Conservation (phyloP, 1,284 basidiomycete genomes). For the Trichosporon sp. region DNA sequence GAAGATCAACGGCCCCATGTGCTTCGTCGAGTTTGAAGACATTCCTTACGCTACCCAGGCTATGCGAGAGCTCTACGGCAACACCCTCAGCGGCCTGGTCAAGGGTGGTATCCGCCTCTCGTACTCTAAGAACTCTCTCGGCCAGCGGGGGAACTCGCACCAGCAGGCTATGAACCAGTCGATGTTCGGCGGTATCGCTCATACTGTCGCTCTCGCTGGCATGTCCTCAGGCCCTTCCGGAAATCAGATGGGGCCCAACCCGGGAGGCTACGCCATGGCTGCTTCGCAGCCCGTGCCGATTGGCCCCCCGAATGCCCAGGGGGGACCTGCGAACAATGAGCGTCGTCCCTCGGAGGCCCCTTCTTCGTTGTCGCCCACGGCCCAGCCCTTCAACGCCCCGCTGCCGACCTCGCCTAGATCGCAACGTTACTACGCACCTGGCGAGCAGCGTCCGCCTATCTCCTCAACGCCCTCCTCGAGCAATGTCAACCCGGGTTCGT, state of each 20-base stretch:
- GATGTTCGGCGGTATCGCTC: conserved; percentile 52
- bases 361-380: conserved; percentile 50
- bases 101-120: conserved; percentile 94
- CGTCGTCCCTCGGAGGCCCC: conserved; percentile 24
- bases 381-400: conserved; percentile 50
- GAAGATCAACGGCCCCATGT: conserved; percentile 96
- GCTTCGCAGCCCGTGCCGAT: conserved; percentile 30
- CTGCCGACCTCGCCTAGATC: conserved; percentile 47
- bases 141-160: conserved; percentile 57
- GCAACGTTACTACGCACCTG: conserved; percentile 37
- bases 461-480: conserved; percentile 17
- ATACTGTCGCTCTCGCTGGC: conserved; percentile 51
- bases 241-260: conserved; percentile 25
- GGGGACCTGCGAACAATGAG: conserved; percentile 15
- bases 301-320: conserved; percentile 26
- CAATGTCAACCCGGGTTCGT: conserved; percentile 3
- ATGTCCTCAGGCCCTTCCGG: conserved; percentile 36
- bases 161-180: conserved; percentile 41
- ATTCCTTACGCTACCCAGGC: conserved; percentile 80
- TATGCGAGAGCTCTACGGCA: conserved; percentile 86
- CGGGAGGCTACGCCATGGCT: conserved; percentile 21
- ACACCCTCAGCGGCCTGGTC: conserved; percentile 83
- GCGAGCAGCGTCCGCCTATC: conserved; percentile 11
- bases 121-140: conserved; percentile 93
- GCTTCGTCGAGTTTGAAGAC: conserved; percentile 95